Base-by-base conservation (phyloP, 306 rosid species). In the Elaeagnus macrophylla region DNA sequence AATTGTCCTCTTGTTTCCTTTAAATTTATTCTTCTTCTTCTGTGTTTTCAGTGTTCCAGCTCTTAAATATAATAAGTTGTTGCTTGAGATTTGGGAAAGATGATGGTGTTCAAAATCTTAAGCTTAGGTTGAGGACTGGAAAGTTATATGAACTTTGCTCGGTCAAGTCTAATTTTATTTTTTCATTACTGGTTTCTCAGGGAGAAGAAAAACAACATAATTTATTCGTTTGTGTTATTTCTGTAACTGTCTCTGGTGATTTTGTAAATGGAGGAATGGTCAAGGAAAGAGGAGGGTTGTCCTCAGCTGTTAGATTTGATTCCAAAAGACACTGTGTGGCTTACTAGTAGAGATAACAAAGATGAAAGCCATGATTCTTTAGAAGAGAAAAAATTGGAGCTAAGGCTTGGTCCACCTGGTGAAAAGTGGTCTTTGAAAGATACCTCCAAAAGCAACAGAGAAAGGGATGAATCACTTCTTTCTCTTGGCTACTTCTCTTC, bases 381-480 rank as follows among this genome's bases (percentile, higher is more conserved):
- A 16, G 95, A 85, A 48, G 97, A 89, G 67, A 77, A 62, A 39
- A 77, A 74, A 38, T 60, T 91, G 19, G 96, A 91, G 80, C 93
- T 91, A 9, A 86, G 84, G 77, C 97, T 91, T 63, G 93, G 83
- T 54, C 95, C 90, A 20, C 99, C 99, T 1, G 85, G 95, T 46
- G 84, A 81, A 61, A 74, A 84, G 14, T 86, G 95, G 89, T 46
- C 77, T 40, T n/a, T 38, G 72, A 69, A 42, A 62, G 75, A 52
- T 43, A 54, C 39, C 40, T 46, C 8, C 39, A 71, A 51, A 51
- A 25, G 35, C 48, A 64, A 42, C 50, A 75, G 62, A 70, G 70
- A 61, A 54, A 74, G 68, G 48, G 72, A 64, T 11, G 81, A 72
- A 47, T 79, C 88, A 45, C 55, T 72, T 18, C 72, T 82, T 39